Base-by-base conservation (phyloP, 192 early-diverging fungal species). In the Umbelopsis isabellina region DNA sequence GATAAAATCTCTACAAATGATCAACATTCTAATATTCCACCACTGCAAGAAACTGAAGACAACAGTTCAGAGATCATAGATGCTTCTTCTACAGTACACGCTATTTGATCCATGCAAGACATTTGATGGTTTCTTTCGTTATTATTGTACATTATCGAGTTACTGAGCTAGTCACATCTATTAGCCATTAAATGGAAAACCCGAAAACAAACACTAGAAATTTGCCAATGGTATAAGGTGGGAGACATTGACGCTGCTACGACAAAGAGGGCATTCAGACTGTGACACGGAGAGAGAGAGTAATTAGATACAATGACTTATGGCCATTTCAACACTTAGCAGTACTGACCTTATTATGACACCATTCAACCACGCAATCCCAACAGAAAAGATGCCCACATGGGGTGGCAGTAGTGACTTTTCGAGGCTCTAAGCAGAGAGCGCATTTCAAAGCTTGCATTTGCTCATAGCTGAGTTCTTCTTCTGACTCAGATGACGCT, bases 311-410 rank as follows among this genome's bases (percentile, higher is more conserved):
- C 46, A 70, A 55, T 30, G 37, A 20, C 35, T 69, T 23, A 50
- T 46, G 53, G 6, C 45, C 66, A n/a, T 2, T 27, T 69, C 45
- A 50, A 16, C 10, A 27, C 27, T 18, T 35, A 73, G 22, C 52
- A 23, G 11, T 64, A 46, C 30, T 78, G 78, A 90, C 91, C 89
- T 95, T 97, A 67, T 88, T 92, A 52, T 91, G 87, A 69, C 92
- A 93, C 95, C 97, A 97, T 75, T 96, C 95, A 21, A 91, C 86
- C 30, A 94, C 91, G 71, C 97, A 98, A 21, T 75, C 89, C 95
- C 96, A 98, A 77, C 97, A 98, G 72, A 97, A 97, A 68, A 98
- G 70, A 78, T 98, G 97, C 0, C 97, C 97, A 77, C 97, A 98
- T 3, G 93, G 90, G 0, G 95, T 97, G 1, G 92, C 84, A 0